Percentiles rank a stretch among this genome's conserved stretches.
Conservation (phyloP, 1,284 basidiomycete genomes). For the Singerocomus inundabilis region DNA sequence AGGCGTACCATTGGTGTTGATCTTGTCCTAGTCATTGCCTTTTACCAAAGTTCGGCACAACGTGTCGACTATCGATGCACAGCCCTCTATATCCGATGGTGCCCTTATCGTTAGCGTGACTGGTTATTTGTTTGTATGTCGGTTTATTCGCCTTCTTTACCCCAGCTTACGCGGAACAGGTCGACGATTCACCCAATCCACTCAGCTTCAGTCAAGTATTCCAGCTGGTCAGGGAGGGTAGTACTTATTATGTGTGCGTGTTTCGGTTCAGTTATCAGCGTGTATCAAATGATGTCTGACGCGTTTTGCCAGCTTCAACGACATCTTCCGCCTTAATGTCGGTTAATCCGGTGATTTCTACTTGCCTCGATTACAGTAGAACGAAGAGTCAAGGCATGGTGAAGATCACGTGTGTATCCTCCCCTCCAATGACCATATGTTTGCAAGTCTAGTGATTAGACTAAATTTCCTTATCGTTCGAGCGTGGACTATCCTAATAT, state of each 20-base stretch:
- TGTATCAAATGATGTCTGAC: neutral
- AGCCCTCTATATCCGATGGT: conserved; percentile 70
- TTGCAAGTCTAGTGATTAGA: conserved; percentile 3
- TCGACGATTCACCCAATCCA: conserved; percentile 82
- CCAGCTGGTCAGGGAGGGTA: conserved; percentile 81
- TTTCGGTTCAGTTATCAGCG: neutral
- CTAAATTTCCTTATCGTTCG: neutral
- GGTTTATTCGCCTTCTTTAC: neutral
- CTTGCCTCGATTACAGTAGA: neutral
- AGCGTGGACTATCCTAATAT: neutral
- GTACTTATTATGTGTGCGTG: conserved; percentile 83
- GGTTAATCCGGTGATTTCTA: conserved; percentile 33
- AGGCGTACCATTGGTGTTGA: conserved; percentile 1
- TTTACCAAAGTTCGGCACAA: conserved; percentile 84
- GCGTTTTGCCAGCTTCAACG: conserved; percentile 59
- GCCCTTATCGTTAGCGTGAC: conserved; percentile 87
- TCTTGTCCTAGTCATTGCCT: conserved; percentile 61
- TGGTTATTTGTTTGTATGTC: conserved; percentile 71
- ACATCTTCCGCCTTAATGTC: conserved; percentile 87
- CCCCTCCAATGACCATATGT: conserved; percentile 11
- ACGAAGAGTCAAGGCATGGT: neutral
- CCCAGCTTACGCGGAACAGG: conserved; percentile 41
- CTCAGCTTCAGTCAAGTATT: conserved; percentile 90
- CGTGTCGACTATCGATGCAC: conserved; percentile 83
- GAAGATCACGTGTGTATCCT: conserved; percentile 16